Conservation (phyloP, 805 yeast species). For the Wickerhamomyces silvicola region DNA sequence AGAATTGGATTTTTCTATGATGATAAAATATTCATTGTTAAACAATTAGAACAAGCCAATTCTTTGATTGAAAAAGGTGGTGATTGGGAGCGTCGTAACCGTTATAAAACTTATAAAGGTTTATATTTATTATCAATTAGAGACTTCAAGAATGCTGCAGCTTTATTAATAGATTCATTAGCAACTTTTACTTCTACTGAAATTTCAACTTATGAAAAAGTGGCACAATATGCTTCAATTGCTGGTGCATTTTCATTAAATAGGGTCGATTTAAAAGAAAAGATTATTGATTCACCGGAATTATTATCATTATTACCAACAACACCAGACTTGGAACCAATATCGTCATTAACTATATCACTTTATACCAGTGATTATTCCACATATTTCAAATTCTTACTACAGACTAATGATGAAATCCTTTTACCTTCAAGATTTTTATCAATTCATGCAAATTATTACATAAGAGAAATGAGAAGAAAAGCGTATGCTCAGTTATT, state of each 20-base stretch:
- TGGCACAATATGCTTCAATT: constrained; percentile 81
- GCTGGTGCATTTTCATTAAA: constrained; percentile 82
- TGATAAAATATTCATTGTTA: constrained; percentile 63
- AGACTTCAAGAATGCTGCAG: constrained; percentile 80
- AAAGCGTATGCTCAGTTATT: constrained; percentile 91
- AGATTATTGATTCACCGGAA: constrained; percentile 91
- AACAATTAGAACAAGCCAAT: constrained; percentile 68
- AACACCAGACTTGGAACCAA: constrained; percentile 67
- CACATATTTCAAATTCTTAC: constrained; percentile 66
- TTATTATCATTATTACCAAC: constrained; percentile 72
- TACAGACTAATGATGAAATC: constrained; percentile 70
- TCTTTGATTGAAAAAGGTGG: constrained; percentile 90
- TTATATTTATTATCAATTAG: constrained; percentile 79
- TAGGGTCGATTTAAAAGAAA: constrained; percentile 76
- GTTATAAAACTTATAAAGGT: constrained; percentile 89
- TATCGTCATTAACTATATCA: constrained; percentile 76
- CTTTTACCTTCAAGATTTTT: constrained; percentile 62
- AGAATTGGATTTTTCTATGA: constrained; percentile 87
- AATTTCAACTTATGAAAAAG: constrained; percentile 79
- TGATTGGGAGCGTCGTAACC: constrained; percentile 97
- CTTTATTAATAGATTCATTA: constrained; percentile 78
- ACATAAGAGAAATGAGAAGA: constrained; percentile 87
- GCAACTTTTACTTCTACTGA: constrained; percentile 95
- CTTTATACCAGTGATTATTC: constrained; percentile 85
- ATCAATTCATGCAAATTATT: constrained; percentile 72